These are phyloP conservation scores for Allium cepa DNA, from an alignment of 106 monocot genomes.

Conservation along the genomic window DNA sequence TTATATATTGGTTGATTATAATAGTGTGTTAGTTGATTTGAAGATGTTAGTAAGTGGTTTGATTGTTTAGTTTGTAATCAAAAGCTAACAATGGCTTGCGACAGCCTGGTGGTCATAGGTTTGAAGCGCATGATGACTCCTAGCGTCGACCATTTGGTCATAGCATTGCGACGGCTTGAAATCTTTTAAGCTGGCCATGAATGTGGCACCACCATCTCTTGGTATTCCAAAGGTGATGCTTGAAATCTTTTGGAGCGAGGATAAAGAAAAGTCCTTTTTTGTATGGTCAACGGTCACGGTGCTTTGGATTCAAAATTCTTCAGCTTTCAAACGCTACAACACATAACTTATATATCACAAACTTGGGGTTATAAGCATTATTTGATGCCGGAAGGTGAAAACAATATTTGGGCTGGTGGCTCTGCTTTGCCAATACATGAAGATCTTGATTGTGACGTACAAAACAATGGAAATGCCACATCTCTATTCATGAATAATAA, in stretches of 20 bases:
- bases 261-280: conserved; percentile 36
- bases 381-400: conserved; percentile 32
- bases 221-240: conserved; percentile 44
- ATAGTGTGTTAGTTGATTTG: too few species aligned
- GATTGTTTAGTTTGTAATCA: too few species aligned
- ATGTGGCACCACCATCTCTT: conserved; percentile 46
- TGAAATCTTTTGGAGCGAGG: conserved; percentile 31
- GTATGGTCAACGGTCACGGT: conserved; percentile 40
- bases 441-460: conserved; percentile 13
- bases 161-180: too few species aligned
- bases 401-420: conserved; percentile 23
- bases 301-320: conserved; percentile 27
- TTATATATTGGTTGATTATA: too few species aligned
- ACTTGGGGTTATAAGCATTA: conserved; percentile 48
- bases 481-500: not conserved
- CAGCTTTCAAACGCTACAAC: conserved; percentile 32
- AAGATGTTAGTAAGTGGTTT: too few species aligned
- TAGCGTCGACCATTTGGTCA: too few species aligned
- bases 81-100: too few species aligned
- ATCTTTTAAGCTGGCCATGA: conserved; percentile 6
- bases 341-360: conserved; percentile 31
- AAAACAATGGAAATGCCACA: conserved; percentile 6
- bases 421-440: conserved; percentile 26
- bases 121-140: too few species aligned
- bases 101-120: too few species aligned